Evolutionary conservation across 2,329 filamentous ascomycete genomes (phyloP).

Genomic region (Fusarium albosuccineum): DNA sequence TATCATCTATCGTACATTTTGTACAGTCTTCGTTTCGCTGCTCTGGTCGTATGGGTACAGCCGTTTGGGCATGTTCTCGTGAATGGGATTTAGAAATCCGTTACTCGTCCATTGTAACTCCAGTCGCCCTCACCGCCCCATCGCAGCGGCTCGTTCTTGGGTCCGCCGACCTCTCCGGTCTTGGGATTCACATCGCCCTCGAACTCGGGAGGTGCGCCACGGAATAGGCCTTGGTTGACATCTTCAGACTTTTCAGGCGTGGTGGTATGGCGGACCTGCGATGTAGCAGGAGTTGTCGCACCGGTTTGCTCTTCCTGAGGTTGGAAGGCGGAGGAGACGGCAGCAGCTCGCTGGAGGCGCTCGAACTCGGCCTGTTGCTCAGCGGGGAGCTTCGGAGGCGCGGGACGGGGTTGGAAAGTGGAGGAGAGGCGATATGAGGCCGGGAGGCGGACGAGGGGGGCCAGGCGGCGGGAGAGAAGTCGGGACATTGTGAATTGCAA

Average conservation of each 20-base stretch:
- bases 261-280: slow-evolving; percentile 31
- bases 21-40: slow-evolving; percentile 25
- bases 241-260: slow-evolving; percentile 53
- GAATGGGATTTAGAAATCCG: slow-evolving; percentile 75
- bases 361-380: slow-evolving; percentile 93
- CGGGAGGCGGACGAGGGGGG: slow-evolving; percentile 22
- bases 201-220: slow-evolving; percentile 90
- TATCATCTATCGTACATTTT: slow-evolving; percentile 38
- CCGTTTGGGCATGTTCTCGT: neutral
- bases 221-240: slow-evolving; percentile 72
- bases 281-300: slow-evolving; percentile 45
- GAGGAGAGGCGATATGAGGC: slow-evolving; percentile 50
- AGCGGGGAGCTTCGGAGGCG: slow-evolving; percentile 88
- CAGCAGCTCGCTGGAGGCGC: slow-evolving; percentile 77
- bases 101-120: slow-evolving; percentile 96
- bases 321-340: slow-evolving; percentile 60
- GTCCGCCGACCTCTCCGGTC: slow-evolving; percentile 95
- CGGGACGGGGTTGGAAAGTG: slow-evolving; percentile 67
- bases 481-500: slow-evolving; percentile 35
- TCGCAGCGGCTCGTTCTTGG: slow-evolving; percentile 94
- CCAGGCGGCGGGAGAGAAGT: slow-evolving; percentile 35
- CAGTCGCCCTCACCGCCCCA: slow-evolving; percentile 85
- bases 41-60: neutral
- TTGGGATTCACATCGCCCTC: slow-evolving; percentile 91
- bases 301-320: slow-evolving; percentile 39